phyloP scores from a whole-genome alignment of 2,329 filamentous ascomycete genomes.

The Penicillium olsonii region DNA sequence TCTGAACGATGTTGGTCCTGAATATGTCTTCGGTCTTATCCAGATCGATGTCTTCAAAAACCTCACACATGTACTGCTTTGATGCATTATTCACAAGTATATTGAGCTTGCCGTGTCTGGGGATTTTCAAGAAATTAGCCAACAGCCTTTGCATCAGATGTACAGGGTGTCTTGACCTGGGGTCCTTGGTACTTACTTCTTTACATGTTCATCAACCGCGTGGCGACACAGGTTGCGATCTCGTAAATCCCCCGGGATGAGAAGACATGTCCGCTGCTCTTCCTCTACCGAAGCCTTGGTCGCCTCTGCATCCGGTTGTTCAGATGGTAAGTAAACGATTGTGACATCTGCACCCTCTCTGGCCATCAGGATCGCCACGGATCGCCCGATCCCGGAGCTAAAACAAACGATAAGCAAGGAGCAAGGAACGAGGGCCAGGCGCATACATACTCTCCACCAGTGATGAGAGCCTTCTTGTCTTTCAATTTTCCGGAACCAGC shows the following conservation, averaged over 20 bases:
- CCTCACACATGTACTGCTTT: slow-evolving; percentile 56
- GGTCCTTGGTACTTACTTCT: slow-evolving; percentile 39
- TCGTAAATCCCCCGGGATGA: slow-evolving; percentile 13
- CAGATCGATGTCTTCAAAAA: slow-evolving; percentile 51
- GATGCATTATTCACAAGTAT: slow-evolving; percentile 63
- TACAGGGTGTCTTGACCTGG: not conserved
- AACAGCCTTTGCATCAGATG: not conserved
- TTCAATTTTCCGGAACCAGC: slow-evolving; percentile 52
- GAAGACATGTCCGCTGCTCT: slow-evolving; percentile 10
- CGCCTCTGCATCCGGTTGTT: slow-evolving; percentile 14
- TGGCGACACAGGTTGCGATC: slow-evolving; percentile 43
- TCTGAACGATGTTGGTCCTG: slow-evolving; percentile 58
- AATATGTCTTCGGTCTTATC: slow-evolving; percentile 59
- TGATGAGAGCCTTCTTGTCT: slow-evolving; percentile 56
- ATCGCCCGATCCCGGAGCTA: slow-evolving; percentile 16
- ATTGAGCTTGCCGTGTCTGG: slow-evolving; percentile 46
- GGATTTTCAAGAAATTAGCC: slow-evolving; percentile 51
- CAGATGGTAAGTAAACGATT: slow-evolving; percentile 13
- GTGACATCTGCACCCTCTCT: slow-evolving; percentile 18
- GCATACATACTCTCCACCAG: slow-evolving; percentile 55
- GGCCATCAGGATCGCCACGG: slow-evolving; percentile 16
- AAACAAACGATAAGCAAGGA: slow-evolving; percentile 53
- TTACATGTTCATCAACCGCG: slow-evolving; percentile 56
- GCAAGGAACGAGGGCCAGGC: slow-evolving; percentile 51
- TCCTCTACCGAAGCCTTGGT: slow-evolving; percentile 10